Conservation (phyloP, 2,329 filamentous ascomycete species). For the Seiridium cupressi region DNA sequence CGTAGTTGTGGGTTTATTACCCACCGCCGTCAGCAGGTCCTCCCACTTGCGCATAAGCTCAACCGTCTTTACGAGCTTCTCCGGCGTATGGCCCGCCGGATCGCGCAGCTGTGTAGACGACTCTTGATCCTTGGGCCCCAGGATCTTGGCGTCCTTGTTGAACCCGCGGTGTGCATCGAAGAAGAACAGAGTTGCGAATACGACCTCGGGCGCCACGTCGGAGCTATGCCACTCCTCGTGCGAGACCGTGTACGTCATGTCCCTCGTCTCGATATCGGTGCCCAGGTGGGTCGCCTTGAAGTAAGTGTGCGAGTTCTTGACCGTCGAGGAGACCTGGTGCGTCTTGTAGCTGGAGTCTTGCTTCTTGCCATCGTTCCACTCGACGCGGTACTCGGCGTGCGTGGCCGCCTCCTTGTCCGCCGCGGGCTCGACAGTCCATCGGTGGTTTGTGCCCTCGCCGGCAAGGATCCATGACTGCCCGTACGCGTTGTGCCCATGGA, state of each 20-base stretch:
- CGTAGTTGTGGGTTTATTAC: not conserved
- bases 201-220: conserved; percentile 21
- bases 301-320: conserved; percentile 21
- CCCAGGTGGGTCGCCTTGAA: conserved; percentile 10
- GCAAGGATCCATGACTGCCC: conserved; percentile 35
- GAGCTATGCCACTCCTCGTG: conserved; percentile 26
- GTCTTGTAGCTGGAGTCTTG: conserved; percentile 20
- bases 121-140: conserved; percentile 26
- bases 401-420: conserved; percentile 17
- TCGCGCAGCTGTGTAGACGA: conserved; percentile 19
- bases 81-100: conserved; percentile 15
- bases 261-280: conserved; percentile 13
- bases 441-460: conserved; percentile 28
- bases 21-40: not conserved
- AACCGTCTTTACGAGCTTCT: conserved; percentile 16
- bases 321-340: conserved; percentile 22
- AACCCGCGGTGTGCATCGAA: conserved; percentile 33
- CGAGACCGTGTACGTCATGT: conserved; percentile 27
- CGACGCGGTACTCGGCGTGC: conserved; percentile 26
- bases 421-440: conserved; percentile 22
- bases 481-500: conserved; percentile 34
- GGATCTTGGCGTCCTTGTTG: conserved; percentile 24
- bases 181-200: conserved; percentile 34
- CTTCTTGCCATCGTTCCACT: conserved; percentile 23
- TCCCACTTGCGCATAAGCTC: conserved; percentile 7